Base-by-base conservation (phyloP, 257 asterid species). In the Solanum tacnaense region DNA sequence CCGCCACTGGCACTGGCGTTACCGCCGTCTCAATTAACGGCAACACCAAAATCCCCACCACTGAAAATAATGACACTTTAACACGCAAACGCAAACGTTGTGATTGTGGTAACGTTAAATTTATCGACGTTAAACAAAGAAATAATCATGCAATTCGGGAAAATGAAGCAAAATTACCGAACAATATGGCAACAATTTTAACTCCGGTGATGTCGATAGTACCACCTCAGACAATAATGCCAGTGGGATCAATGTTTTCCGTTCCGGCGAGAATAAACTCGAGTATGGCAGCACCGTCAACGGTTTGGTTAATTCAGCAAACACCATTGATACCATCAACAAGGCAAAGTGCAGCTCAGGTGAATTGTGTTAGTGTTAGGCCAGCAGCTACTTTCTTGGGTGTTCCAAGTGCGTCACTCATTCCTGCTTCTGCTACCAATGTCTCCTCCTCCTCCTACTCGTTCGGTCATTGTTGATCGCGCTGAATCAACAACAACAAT, bases 121-220 rank as follows among this genome's bases (percentile, higher is more conserved):
- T 75, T 38, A 75, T 10, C 83, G 32, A 35, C 20, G 32, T 23
- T 9, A 75, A 75, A 38, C 83, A 75, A 23, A 38, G 83, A 11
- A 75, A 38, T 75, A 73, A 73, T 25, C 83, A 36, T 36, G 6
- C 21, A 25, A 68, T 29, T 71, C 18, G 39, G 79, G 79, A 16
- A 72, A 31, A 71, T 32, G 25, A 13, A 3, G 36, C 36, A 68
- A 68, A 68, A 5, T 13, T 68, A 70, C 76, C 76, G 6, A 70
- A n/a, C 13, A 76, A n/a, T 13, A 49, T 15, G n/a, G 31, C 36
- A 39, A 76, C n/a, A 6, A n/a, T 92, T 31, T 90, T 94, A 2
- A 93, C 96, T 9, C 98, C 98, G 18, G 41, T 93, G 31, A 94
- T 93, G 98, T 90, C 94, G 25, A 89, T 93, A 15, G 76, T 92